Conservation (phyloP, 805 yeast genomes). For the Brettanomyces anomalus region DNA sequence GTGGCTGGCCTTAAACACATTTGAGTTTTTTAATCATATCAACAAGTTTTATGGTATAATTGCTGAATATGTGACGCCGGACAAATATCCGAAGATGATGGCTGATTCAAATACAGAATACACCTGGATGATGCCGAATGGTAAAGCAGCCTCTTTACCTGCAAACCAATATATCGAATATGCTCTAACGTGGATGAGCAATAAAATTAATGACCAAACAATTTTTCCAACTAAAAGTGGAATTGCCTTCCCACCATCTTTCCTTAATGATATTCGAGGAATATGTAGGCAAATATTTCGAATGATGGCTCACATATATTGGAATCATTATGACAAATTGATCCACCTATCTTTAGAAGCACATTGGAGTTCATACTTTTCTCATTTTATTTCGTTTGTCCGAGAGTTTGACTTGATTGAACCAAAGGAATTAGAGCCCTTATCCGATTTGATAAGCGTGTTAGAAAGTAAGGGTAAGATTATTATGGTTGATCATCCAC, state of each 20-base stretch:
- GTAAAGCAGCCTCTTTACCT: slow-evolving; percentile 77
- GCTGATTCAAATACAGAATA: slow-evolving; percentile 93
- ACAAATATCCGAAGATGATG: slow-evolving; percentile 84
- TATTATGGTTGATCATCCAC: slow-evolving; percentile 11
- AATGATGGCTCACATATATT: slow-evolving; percentile 90
- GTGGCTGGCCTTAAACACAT: slow-evolving; percentile 91
- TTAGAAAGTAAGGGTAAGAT: slow-evolving; percentile 86
- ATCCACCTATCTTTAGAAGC: slow-evolving; percentile 92
- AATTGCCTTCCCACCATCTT: slow-evolving; percentile 80
- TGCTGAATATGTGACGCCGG: slow-evolving; percentile 85
- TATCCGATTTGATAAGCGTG: slow-evolving; percentile 64
- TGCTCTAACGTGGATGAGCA: slow-evolving; percentile 83
- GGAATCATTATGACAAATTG: slow-evolving; percentile 88
- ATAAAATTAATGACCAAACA: slow-evolving; percentile 80
- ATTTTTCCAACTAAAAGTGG: slow-evolving; percentile 90
- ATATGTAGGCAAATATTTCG: slow-evolving; percentile 89
- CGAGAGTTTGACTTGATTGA: slow-evolving; percentile 81
- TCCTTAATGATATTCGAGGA: slow-evolving; percentile 73
- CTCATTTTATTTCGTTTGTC: slow-evolving; percentile 83
- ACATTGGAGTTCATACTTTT: slow-evolving; percentile 96
- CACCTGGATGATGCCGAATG: slow-evolving; percentile 66
- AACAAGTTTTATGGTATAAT: slow-evolving; percentile 88
- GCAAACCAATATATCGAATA: slow-evolving; percentile 90
- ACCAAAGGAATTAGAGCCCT: slow-evolving; percentile 68
- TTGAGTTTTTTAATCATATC: slow-evolving; percentile 79